Evolutionary conservation across 495 filamentous ascomycete genomes (phyloP).

Genomic region (Copromyces sp.): DNA sequence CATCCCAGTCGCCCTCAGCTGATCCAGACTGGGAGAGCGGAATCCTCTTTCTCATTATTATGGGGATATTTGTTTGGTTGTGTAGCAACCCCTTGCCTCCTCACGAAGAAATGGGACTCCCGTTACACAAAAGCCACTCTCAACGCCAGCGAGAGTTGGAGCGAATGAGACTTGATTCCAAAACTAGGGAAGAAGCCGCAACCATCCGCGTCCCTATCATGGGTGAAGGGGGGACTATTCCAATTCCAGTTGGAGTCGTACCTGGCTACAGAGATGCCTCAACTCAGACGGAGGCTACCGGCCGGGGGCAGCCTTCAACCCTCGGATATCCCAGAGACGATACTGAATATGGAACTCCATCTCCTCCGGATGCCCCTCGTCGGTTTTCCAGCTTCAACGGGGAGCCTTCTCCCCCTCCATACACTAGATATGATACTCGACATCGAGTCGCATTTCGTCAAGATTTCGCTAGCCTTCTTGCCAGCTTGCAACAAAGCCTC

Average conservation of each 20-base stretch:
- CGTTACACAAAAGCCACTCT: not conserved
- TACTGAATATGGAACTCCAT: too few relatives aligned
- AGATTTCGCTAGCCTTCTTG: not conserved
- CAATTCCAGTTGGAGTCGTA: not conserved
- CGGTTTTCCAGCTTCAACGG: too few relatives aligned
- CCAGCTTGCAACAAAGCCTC: not conserved
- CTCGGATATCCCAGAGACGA: too few relatives aligned
- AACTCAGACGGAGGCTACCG: not conserved
- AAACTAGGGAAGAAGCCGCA: not conserved
- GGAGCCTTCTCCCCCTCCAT: too few relatives aligned
- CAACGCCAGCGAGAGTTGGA: not conserved
- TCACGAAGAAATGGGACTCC: not conserved
- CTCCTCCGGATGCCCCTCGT: too few relatives aligned
- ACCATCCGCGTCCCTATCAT: not conserved
- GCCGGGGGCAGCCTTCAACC: not conserved
- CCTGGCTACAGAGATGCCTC: not conserved
- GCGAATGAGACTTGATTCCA: not conserved
- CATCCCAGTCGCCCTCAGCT: too few relatives aligned
- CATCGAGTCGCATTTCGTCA: not conserved
- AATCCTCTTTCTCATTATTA: too few relatives aligned
- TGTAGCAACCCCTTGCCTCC: too few relatives aligned
- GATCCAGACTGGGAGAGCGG: too few relatives aligned
- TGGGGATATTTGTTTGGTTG: too few relatives aligned
- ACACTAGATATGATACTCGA: not conserved
- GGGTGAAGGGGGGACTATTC: not conserved